phyloP scores from a whole-genome alignment of 257 asterid genomes.

The Solanum lignicaule region DNA sequence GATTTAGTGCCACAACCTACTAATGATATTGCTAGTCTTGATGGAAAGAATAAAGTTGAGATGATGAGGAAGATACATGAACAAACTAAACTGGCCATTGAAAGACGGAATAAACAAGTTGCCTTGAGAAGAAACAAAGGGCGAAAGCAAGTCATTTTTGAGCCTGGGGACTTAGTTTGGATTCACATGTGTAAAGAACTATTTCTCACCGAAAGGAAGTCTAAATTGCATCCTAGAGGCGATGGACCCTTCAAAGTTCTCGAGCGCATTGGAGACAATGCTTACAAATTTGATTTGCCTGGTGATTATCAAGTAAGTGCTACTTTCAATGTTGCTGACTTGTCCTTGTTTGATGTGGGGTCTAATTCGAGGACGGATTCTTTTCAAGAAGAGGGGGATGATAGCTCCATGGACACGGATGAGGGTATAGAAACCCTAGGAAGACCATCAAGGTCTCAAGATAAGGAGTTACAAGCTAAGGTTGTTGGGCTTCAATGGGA shows the following conservation, averaged over 20 bases:
- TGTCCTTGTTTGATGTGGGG: background rate
- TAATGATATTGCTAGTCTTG: too few species aligned
- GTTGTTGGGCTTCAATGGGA: too few species aligned
- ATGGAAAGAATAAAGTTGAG: background rate
- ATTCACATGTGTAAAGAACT: background rate
- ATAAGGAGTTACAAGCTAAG: too few species aligned
- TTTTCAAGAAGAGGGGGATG: background rate
- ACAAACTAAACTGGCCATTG: background rate
- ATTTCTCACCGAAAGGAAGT: background rate
- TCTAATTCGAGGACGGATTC: background rate
- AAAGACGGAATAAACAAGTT: background rate
- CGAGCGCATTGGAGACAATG: background rate
- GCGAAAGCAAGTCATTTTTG: background rate
- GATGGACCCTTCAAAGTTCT: background rate
- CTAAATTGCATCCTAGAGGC: background rate
- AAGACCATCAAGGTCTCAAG: background rate
- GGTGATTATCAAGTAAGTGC: background rate
- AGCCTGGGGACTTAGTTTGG: background rate
- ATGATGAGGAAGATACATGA: background rate
- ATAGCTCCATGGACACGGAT: background rate
- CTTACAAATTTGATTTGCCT: background rate
- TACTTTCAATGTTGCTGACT: background rate
- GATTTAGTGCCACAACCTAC: background rate
- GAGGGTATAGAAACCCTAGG: background rate
- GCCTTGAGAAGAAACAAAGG: background rate